Conservation (phyloP, 805 yeast genomes). For the Sugiyamaella valdiviana region DNA sequence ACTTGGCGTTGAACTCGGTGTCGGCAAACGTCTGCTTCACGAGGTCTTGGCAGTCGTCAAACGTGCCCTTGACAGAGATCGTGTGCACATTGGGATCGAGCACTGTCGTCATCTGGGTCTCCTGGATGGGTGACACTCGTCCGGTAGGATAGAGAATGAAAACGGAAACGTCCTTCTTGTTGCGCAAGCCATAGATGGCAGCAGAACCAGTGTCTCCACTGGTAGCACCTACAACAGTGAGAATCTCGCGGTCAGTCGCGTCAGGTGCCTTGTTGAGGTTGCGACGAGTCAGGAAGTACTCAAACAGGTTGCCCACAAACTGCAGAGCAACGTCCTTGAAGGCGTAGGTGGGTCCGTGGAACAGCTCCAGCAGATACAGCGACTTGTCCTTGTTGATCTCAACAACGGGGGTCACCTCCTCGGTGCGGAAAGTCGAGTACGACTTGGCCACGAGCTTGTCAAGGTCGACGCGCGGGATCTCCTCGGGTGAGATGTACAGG, state of each 20-base stretch:
- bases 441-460: constrained; percentile 57
- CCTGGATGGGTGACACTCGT: constrained; percentile 95
- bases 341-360: constrained; percentile 99
- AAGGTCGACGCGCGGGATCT: constrained; percentile 68
- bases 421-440: constrained; percentile 84
- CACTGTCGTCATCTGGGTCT: constrained; percentile 97
- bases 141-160: constrained; percentile 96
- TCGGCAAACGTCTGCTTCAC: constrained; percentile 93
- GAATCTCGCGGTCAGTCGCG: constrained; percentile 58
- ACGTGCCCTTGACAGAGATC: constrained; percentile 88
- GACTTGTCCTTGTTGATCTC: constrained; percentile 50
- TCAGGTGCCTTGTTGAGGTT: constrained; percentile 46
- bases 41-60: constrained; percentile 96
- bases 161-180: constrained; percentile 95
- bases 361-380: constrained; percentile 77
- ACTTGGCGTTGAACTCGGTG: constrained; percentile 73
- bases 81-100: constrained; percentile 90
- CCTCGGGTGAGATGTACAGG: constrained; percentile 62
- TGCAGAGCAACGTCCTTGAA: constrained; percentile 98
- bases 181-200: constrained; percentile 95
- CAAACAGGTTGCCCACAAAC: constrained; percentile 94
- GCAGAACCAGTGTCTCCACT: constrained; percentile 99
- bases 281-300: constrained; percentile 75
- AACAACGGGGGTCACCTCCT: constrained; percentile 78
- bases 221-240: constrained; percentile 98